These are phyloP conservation scores for Camillea tinctor DNA, from an alignment of 2,329 filamentous ascomycete species.

Conservation along the genomic window DNA sequence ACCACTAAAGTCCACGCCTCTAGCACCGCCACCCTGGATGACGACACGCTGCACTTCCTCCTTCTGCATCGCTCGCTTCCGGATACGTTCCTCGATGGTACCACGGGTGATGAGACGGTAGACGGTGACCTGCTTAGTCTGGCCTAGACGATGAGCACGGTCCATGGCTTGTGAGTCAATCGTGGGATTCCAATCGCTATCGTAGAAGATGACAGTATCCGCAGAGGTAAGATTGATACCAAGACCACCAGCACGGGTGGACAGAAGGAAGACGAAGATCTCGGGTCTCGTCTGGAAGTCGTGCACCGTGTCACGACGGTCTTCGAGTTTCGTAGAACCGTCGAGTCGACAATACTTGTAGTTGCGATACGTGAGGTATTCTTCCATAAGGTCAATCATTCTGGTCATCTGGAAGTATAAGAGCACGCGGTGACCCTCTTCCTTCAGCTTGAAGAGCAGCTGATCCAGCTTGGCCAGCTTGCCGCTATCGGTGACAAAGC, in stretches of 20 bases:
- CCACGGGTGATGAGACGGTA: constrained; percentile 96
- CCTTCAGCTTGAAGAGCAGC: constrained; percentile 85
- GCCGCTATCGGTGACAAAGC: constrained; percentile 96
- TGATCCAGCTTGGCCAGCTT: constrained; percentile 91
- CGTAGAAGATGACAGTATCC: constrained; percentile 99
- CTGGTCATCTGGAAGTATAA: constrained; percentile 99
- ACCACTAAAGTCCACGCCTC: constrained; percentile 94
- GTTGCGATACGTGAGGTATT: constrained; percentile 97
- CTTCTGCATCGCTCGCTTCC: constrained; percentile 94
- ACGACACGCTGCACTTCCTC: constrained; percentile 98
- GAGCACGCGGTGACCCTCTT: constrained; percentile 86
- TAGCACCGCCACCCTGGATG: constrained; percentile 83
- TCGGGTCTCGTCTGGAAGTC: constrained; percentile 94
- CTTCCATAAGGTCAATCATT: constrained; percentile 99
- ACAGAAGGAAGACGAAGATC: constrained; percentile 95
- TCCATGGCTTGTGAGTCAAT: constrained; percentile 99
- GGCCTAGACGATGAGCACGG: constrained; percentile 93
- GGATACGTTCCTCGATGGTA: constrained; percentile 96
- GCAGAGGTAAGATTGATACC: constrained; percentile 97
- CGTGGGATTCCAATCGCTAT: constrained; percentile 98
- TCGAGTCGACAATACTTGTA: constrained; percentile 98
- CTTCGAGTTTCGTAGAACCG: constrained; percentile 94
- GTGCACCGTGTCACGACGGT: constrained; percentile 90
- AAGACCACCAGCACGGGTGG: constrained; percentile 92
- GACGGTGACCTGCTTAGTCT: constrained; percentile 93